Conservation (phyloP, 805 yeast species). For the Kuraishia piskuri region DNA sequence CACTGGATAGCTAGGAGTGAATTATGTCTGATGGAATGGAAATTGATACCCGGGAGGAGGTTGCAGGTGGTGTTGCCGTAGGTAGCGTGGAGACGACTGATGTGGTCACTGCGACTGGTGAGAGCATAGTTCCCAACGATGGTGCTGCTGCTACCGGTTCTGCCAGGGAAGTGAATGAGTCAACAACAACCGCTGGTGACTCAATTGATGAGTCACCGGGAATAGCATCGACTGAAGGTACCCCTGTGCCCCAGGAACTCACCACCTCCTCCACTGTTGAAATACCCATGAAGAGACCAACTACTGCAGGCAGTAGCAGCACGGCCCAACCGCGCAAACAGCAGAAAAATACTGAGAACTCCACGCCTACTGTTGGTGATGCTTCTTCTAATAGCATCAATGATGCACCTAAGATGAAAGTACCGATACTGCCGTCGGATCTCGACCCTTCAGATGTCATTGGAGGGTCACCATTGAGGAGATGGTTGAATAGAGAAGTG, state of each 20-base stretch:
- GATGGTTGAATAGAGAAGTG: conserved; percentile 37
- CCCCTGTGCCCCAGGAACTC: neutral
- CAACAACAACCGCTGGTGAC: neutral
- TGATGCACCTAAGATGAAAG: neutral
- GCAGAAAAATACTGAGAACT: neutral
- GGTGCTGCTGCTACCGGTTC: too few relatives aligned
- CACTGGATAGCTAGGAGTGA: neutral
- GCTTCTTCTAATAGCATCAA: neutral
- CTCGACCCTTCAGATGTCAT: conserved; percentile 27
- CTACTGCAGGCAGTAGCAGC: neutral
- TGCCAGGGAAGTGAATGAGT: neutral
- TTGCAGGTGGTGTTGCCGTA: neutral
- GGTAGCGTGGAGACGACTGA: neutral
- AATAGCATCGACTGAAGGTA: neutral
- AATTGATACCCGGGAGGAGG: neutral
- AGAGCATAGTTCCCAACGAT: too few relatives aligned
- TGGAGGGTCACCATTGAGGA: conserved; percentile 45
- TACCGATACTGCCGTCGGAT: neutral
- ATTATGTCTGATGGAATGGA: neutral
- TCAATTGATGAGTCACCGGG: neutral
- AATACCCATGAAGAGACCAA: neutral
- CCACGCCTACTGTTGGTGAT: neutral
- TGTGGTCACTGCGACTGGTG: neutral
- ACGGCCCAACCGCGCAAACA: neutral
- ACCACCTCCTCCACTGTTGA: neutral